Conservation (phyloP, 2,329 filamentous ascomycete species). For the Fusarium beomiforme region DNA sequence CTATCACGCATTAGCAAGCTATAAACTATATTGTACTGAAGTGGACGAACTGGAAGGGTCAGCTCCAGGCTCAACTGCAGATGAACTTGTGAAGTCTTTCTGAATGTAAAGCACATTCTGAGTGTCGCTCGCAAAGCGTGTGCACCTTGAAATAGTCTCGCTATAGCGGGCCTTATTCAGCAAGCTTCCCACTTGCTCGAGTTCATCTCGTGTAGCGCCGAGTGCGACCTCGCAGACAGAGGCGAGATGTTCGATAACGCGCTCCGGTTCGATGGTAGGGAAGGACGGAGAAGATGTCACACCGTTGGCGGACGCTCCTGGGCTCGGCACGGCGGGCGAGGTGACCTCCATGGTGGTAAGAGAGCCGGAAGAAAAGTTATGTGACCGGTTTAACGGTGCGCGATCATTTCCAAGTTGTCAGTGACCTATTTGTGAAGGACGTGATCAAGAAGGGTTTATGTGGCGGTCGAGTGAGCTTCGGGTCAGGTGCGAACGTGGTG, state of each 20-base stretch:
- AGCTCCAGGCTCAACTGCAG: conserved; percentile 60
- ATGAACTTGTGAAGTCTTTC: conserved; percentile 74
- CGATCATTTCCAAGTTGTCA: conserved; percentile 45
- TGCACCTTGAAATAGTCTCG: conserved; percentile 88
- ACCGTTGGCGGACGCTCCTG: conserved; percentile 56
- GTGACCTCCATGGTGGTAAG: conserved; percentile 62
- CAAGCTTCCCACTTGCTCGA: conserved; percentile 84
- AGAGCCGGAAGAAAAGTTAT: conserved; percentile 19
- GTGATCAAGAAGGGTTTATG: conserved; percentile 19
- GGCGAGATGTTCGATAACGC: conserved; percentile 77
- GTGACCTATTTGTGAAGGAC: conserved; percentile 17
- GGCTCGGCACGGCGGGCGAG: conserved; percentile 55
- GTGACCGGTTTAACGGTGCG: conserved; percentile 34
- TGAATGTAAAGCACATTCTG: conserved; percentile 91
- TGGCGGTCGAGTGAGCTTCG: conserved; percentile 18
- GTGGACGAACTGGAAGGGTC: conserved; percentile 55
- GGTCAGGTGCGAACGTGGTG: conserved; percentile 24
- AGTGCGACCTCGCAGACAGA: conserved; percentile 78
- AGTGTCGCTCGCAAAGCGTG: conserved; percentile 87
- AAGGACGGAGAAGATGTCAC: conserved; percentile 56
- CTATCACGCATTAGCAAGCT: conserved; percentile 44
- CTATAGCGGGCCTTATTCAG: conserved; percentile 75
- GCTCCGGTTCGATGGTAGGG: conserved; percentile 70
- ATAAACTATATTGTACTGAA: background rate
- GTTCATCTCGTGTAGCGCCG: conserved; percentile 79